phyloP scores from a whole-genome alignment of 208 protist species.

The Trypanosoma theileri region DNA sequence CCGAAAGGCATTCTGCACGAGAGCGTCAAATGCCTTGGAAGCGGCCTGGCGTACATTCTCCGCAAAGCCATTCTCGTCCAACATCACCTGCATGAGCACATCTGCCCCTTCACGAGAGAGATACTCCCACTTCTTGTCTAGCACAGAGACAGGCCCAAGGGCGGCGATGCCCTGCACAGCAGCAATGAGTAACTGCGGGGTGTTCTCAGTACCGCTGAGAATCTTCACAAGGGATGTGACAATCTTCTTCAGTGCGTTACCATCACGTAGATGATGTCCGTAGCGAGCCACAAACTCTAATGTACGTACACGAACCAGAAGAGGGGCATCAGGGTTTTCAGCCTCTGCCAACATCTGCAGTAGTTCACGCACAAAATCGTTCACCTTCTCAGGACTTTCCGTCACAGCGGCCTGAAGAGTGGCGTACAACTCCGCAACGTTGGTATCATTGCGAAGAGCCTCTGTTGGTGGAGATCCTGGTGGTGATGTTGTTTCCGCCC shows the following conservation, averaged over 20 bases:
- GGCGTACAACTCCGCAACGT: constrained; percentile 65
- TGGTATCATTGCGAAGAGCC: constrained; percentile 15
- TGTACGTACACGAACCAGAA: constrained; percentile 75
- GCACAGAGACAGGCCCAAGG: constrained; percentile 74
- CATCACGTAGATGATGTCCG: constrained; percentile 65
- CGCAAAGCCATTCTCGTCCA: constrained; percentile 78
- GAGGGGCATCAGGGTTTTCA: constrained; percentile 55
- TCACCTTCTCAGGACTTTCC: constrained; percentile 47
- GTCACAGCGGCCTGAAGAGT: constrained; percentile 59
- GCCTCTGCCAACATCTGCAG: constrained; percentile 59
- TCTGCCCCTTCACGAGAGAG: constrained; percentile 84
- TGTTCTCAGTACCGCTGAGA: constrained; percentile 71
- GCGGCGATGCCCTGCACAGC: constrained; percentile 75
- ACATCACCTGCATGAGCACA: constrained; percentile 86
- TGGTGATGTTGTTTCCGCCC: constrained; percentile 19
- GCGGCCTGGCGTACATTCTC: constrained; percentile 67
- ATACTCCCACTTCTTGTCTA: constrained; percentile 82
- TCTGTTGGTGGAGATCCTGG: constrained; percentile 17
- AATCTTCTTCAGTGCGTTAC: constrained; percentile 70
- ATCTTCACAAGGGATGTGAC: constrained; percentile 81
- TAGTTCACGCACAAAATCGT: constrained; percentile 52
- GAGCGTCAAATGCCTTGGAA: constrained; percentile 62
- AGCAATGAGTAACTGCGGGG: constrained; percentile 68
- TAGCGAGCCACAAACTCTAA: constrained; percentile 70
- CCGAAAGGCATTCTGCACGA: constrained; percentile 71